Base-by-base conservation (phyloP, 768 basidiomycete genomes). In the Boletales sp. region DNA sequence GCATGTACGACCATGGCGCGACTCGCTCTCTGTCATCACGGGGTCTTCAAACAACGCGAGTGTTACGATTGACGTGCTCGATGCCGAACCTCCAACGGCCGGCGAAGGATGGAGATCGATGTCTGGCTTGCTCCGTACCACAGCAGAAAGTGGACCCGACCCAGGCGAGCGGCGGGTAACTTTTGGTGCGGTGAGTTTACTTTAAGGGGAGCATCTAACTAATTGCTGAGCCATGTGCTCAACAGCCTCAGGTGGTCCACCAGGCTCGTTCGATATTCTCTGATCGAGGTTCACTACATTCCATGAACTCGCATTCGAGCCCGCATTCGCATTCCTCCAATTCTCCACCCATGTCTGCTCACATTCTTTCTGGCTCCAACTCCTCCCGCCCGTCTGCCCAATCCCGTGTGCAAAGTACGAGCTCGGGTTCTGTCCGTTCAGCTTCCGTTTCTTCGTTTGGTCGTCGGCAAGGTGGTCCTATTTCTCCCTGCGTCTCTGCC, bases 41-140 rank as follows among this genome's bases (percentile, higher is more conserved):
- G 67, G 69, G 34, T 65, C 66, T 27, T 64, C 57, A 14, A 56
- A 66, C 35, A 67, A 54, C 2, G 69, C 60, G 7, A 57, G 64
- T 13, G 19, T 82, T 47, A 67, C 74, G 4, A 75, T 83, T 17
- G 84, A 88, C 59, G 61, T 86, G 6, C 68, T 87, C 14, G 87
- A 90, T 52, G 83, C 87, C 31, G 82, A 75, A 19, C 87, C 87
- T 8, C 87, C 87, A 3, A 62, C 62, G 48, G 81, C 86, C 24
- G 74, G 74, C 17, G 79, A 77, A 47, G 71, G 77, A 5, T 89
- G 87, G 87, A 72, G 80, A 51, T 71, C 72, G 11, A 69, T 87
- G 51, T 60, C 73, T 32, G 69, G 69, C 18, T 48, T 64, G 17
- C 50, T 44, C 11, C 47, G 48, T 35, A 5, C 65, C 64, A 37